Percentiles rank a stretch among this genome's conserved stretches.
phyloP scores from a whole-genome alignment of 371 early-diverging fungal genomes.

The Rhizopus arrhizus region DNA sequence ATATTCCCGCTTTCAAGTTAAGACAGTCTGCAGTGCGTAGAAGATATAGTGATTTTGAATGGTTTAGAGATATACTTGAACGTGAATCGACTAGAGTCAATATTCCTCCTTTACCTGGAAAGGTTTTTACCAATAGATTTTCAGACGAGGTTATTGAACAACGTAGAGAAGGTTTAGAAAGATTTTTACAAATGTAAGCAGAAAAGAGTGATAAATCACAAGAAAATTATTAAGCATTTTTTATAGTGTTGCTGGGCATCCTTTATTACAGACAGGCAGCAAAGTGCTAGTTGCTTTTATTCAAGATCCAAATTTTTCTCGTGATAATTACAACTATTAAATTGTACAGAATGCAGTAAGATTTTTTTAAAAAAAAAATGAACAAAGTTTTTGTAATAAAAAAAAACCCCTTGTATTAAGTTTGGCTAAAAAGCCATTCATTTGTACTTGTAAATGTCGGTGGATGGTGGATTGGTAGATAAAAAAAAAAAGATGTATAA shows the following conservation, averaged over 20 bases:
- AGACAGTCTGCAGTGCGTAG: constrained; percentile 84
- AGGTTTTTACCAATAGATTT: constrained; percentile 95
- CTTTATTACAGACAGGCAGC: constrained; percentile 95
- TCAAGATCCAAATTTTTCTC: constrained; percentile 87
- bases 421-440: too few species aligned
- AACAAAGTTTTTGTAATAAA: too few species aligned
- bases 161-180: constrained; percentile 89
- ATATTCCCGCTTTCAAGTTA: constrained; percentile 95
- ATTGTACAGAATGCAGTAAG: neutral
- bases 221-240: neutral
- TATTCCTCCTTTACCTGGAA: constrained; percentile 95
- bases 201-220: neutral
- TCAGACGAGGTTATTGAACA: constrained; percentile 92
- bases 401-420: too few species aligned
- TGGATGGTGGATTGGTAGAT: too few species aligned
- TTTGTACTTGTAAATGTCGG: too few species aligned
- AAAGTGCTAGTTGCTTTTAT: constrained; percentile 94
- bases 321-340: constrained; percentile 75
- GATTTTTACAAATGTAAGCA: constrained; percentile 93
- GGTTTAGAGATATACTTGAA: constrained; percentile 94
- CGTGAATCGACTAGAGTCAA: constrained; percentile 90
- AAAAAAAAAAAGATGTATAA: too few species aligned
- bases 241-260: constrained; percentile 91
- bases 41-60: constrained; percentile 97
- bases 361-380: too few species aligned